Conservation (phyloP, 305 asterid species). For the Solanum chacoense region DNA sequence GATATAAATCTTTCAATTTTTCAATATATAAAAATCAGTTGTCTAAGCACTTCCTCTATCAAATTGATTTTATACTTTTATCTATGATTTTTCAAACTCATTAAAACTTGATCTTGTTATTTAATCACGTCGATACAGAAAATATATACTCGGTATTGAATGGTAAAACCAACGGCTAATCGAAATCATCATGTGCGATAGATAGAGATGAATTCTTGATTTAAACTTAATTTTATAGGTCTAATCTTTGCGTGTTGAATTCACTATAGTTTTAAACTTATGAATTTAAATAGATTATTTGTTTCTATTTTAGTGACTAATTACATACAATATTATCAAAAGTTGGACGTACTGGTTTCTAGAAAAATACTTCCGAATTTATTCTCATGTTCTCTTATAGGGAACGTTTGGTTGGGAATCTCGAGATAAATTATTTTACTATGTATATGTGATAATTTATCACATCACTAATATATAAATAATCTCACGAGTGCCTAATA, state of each 20-base stretch:
- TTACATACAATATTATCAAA: not conserved
- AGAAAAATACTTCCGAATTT: not conserved
- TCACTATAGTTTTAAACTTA: not conserved
- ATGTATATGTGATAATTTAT: not conserved
- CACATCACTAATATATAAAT: not conserved
- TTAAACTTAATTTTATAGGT: too few species aligned
- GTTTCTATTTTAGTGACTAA: not conserved
- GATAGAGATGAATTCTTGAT: too few species aligned
- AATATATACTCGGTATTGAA: too few species aligned
- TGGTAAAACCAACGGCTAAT: too few species aligned
- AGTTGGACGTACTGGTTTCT: not conserved
- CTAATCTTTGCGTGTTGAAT: not conserved
- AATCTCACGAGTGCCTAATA: not conserved
- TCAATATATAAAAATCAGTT: too few species aligned
- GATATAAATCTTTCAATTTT: too few species aligned
- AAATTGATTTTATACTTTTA: too few species aligned
- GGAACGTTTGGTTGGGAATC: not conserved
- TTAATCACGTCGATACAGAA: too few species aligned
- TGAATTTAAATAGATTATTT: not conserved
- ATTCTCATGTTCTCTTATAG: not conserved
- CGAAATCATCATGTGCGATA: too few species aligned
- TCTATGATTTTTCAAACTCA: not conserved
- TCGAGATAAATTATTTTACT: too few species aligned
- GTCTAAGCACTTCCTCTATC: too few species aligned
- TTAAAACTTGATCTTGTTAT: too few species aligned